Percentiles rank a stretch among this genome's conserved stretches.
These are phyloP conservation scores for Ceratocystis albifundus DNA, from an alignment of 2,329 filamentous ascomycete species.

Conservation along the genomic window DNA sequence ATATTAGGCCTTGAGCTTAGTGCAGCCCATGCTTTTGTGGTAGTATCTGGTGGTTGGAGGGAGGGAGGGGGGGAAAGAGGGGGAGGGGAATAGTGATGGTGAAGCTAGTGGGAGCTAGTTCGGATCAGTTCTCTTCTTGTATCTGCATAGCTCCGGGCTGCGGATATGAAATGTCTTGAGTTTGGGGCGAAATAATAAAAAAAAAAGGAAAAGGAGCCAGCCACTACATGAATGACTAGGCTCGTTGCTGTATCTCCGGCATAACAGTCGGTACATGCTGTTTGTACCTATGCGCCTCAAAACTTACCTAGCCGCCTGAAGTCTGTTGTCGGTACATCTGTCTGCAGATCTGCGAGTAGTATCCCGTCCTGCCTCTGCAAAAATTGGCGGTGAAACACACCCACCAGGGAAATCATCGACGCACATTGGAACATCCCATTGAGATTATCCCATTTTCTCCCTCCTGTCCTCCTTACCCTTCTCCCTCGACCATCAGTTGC, in stretches of 20 bases:
- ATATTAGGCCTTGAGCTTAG: slow-evolving; percentile 2
- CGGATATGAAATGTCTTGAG: neutral
- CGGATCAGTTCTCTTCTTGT: neutral
- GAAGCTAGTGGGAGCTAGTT: neutral
- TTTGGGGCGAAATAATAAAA: neutral
- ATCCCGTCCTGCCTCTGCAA: neutral
- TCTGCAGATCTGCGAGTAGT: neutral
- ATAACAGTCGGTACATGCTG: neutral
- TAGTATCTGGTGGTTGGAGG: neutral
- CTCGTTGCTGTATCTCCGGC: neutral
- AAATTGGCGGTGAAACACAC: neutral
- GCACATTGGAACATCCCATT: neutral
- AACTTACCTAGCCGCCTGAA: no score
- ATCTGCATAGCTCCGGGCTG: neutral
- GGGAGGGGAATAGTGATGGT: neutral
- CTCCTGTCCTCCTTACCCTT: neutral
- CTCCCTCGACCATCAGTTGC: neutral
- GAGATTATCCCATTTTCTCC: neutral
- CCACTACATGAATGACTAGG: neutral
- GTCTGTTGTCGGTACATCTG: neutral
- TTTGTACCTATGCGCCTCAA: neutral
- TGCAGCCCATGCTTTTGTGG: neutral
- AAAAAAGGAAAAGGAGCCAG: neutral
- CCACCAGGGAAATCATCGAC: neutral
- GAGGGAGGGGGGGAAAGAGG: neutral